Percentiles rank a stretch among this genome's conserved stretches.
Conservation (phyloP, 2,329 filamentous ascomycete species). For the Lanzia echinophila region DNA sequence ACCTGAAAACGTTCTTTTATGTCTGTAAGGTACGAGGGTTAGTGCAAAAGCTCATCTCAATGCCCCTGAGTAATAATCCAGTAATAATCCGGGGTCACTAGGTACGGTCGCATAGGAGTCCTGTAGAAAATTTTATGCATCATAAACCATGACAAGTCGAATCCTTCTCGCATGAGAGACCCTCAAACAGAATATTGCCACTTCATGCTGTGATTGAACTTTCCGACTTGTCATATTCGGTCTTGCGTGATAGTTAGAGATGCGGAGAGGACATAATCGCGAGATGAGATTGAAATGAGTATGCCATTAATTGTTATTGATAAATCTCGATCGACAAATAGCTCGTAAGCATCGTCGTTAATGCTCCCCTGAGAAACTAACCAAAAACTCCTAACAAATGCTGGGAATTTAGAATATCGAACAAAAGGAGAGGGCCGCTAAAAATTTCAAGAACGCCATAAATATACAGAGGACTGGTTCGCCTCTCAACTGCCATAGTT, state of each 20-base stretch:
- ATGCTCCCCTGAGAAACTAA: background rate
- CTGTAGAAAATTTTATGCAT: slow-evolving; percentile 3
- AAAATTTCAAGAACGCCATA: slow-evolving; percentile 3
- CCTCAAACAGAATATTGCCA: background rate
- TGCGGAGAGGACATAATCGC: background rate
- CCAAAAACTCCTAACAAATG: slow-evolving; percentile 10
- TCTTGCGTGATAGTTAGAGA: background rate
- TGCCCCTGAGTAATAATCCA: background rate
- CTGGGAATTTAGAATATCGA: background rate
- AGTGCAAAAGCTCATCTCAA: background rate
- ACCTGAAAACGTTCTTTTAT: too few species aligned
- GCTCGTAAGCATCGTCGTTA: slow-evolving; percentile 9
- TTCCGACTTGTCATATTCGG: background rate
- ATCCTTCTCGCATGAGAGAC: slow-evolving; percentile 4
- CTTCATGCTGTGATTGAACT: background rate
- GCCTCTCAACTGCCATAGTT: slow-evolving; percentile 22
- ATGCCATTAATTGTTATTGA: slow-evolving; percentile 7
- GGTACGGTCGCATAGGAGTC: background rate
- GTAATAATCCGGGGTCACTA: background rate
- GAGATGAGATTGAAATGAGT: background rate
- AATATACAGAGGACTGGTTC: slow-evolving; percentile 1
- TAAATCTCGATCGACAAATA: background rate
- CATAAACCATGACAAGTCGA: background rate
- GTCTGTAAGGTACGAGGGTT: background rate
- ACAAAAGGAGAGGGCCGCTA: background rate